These are phyloP conservation scores for Lasiosphaeria miniovina DNA, from an alignment of 495 filamentous ascomycete species.

Conservation along the genomic window DNA sequence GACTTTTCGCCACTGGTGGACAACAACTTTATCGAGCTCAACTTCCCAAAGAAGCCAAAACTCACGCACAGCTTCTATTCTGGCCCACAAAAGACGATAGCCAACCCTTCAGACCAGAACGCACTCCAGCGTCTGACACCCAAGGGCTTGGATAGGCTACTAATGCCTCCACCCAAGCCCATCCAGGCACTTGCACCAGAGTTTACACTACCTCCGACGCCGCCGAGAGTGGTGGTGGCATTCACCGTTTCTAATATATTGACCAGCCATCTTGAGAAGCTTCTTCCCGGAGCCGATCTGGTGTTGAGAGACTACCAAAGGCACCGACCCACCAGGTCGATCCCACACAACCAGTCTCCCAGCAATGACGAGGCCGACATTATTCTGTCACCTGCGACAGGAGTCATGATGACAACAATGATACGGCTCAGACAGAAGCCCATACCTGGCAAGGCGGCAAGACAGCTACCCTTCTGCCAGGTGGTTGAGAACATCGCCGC, in stretches of 20 bases:
- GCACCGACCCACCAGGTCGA: constrained; percentile 35
- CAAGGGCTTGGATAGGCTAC: not conserved
- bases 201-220: constrained; percentile 19
- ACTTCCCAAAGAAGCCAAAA: constrained; percentile 33
- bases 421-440: constrained; percentile 70
- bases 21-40: constrained; percentile 44
- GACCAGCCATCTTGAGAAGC: constrained; percentile 42
- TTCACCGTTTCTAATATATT: constrained; percentile 46
- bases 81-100: not conserved
- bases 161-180: constrained; percentile 18
- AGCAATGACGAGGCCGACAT: constrained; percentile 68
- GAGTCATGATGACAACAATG: constrained; percentile 67
- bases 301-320: constrained; percentile 58
- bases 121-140: too few relatives aligned
- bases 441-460: constrained; percentile 57
- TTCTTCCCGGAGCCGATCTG: constrained; percentile 51
- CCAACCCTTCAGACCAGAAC: not conserved
- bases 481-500: constrained; percentile 53
- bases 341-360: constrained; percentile 30
- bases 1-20: constrained; percentile 36
- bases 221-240: constrained; percentile 48
- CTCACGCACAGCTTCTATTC: constrained; percentile 27
- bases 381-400: constrained; percentile 66
- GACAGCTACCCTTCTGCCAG: constrained; percentile 50
- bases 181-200: constrained; percentile 23